A percentile compares a stretch with the other conserved stretches of the same genome.
phyloP scores from a whole-genome alignment of 2,329 filamentous ascomycete genomes.

The Trichophyton benhamiae region DNA sequence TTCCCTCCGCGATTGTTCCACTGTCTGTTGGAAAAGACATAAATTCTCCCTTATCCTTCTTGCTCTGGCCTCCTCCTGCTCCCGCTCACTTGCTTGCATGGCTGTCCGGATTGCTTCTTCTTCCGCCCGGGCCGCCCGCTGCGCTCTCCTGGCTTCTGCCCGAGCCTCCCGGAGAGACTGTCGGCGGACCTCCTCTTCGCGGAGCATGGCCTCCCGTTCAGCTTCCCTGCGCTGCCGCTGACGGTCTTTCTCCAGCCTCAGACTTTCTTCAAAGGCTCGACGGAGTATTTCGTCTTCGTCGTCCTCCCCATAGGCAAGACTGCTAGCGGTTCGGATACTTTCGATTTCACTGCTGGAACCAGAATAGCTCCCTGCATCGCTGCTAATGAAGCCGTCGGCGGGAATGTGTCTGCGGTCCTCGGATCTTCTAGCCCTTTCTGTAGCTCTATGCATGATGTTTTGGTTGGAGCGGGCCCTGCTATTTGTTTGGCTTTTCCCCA shows the following conservation, averaged over 20 bases:
- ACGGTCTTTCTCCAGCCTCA: background rate
- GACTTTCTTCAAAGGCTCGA: background rate
- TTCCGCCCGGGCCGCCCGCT: conserved; percentile 5
- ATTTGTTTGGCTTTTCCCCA: background rate
- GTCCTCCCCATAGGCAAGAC: background rate
- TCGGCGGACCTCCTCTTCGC: background rate
- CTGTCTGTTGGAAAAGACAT: conserved; percentile 7
- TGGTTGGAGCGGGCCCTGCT: background rate
- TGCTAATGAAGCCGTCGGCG: background rate
- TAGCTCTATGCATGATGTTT: background rate
- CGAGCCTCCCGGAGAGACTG: background rate
- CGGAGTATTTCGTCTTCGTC: conserved; percentile 11
- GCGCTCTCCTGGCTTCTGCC: background rate
- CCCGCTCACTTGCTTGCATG: background rate
- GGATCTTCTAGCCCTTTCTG: background rate
- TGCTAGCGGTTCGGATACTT: background rate
- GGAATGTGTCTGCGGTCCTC: background rate
- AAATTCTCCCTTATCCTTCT: conserved; percentile 2
- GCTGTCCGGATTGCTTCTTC: conserved; percentile 3
- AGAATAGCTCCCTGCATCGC: background rate
- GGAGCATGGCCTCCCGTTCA: background rate
- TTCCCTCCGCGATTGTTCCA: conserved; percentile 8
- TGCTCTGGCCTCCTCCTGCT: background rate
- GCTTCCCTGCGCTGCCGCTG: background rate
- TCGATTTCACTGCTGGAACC: background rate